Evolutionary conservation across 2,329 filamentous ascomycete genomes (phyloP).

Genomic region (Apiospora kogelbergensis): DNA sequence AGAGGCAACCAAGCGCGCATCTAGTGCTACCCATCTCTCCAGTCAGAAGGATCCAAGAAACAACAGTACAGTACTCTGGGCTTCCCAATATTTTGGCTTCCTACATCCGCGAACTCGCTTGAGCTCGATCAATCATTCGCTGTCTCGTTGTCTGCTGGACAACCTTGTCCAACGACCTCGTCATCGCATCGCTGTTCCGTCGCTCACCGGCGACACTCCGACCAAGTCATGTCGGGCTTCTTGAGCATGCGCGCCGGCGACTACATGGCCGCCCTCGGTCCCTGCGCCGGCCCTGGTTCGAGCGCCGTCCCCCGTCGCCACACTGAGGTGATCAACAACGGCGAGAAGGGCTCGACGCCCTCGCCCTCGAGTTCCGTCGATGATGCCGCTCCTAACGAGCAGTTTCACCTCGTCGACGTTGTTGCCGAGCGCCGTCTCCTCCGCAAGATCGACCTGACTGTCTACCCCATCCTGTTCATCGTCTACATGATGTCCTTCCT

Average conservation of each 20-base stretch:
- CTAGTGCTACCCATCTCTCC: background rate
- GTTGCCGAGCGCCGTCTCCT: slow-evolving; percentile 36
- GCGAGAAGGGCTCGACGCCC: background rate
- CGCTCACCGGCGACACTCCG: background rate
- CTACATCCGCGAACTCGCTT: background rate
- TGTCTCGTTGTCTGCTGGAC: background rate
- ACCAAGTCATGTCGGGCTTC: background rate
- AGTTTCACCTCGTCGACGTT: slow-evolving; percentile 24
- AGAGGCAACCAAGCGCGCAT: background rate
- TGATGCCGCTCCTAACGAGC: background rate
- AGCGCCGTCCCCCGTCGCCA: background rate
- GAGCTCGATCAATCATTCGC: background rate
- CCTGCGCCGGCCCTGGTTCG: background rate
- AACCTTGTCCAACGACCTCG: background rate
- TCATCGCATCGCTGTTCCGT: background rate
- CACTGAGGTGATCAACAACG: background rate
- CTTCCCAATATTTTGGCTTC: background rate
- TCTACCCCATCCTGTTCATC: slow-evolving; percentile 41
- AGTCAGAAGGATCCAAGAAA: background rate
- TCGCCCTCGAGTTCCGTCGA: background rate
- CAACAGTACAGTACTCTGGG: background rate
- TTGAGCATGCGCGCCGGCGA: background rate
- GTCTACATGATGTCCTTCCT: slow-evolving; percentile 43
- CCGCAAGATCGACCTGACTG: slow-evolving; percentile 40
- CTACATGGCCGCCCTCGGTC: too few relatives aligned